Base-by-base conservation (phyloP, 345 rosid genomes). In the Euphorbia lathyris region DNA sequence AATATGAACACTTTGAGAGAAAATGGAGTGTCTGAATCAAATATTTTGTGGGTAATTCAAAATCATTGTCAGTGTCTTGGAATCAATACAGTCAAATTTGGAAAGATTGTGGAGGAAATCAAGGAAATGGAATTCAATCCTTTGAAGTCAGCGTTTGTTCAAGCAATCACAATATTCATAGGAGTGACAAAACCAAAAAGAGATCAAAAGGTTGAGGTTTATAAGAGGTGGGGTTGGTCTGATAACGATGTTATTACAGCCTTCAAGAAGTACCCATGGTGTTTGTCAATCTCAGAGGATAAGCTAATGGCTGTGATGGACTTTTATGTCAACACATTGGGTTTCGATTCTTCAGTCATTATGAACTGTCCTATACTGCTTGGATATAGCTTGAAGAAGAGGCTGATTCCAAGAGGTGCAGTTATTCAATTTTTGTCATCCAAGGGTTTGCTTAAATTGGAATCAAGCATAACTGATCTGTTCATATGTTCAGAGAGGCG, bases 181-280 rank as follows among this genome's bases (percentile, higher is more conserved):
- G 79, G 79, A 22, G 68, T 74, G 61, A 86, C 65, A n/a, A 75
- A 72, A 48, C 71, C 81, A 6, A 82, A 40, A n/a, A 76, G 86
- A 86, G 84, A 81, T 8, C 67, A 72, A 34, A 74, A 83, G 4
- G 60, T 74, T 48, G 78, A 80, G 72, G 79, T 70, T 14, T 86
- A 81, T 25, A 61, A 48, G 75, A 74, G 72, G 38, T 84, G 86
- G 90, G 87, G 85, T 3, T 88, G 86, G 92, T 75, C 85, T 16
- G 71, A 77, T 42, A 82, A 82, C 1, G 83, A 80, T 43, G 75
- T 80, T 45, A 53, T 51, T 26, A 22, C 70, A 0, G 88, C 87
- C 1, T 86, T 88, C 29, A 77, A 63, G 58, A 84, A 76, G 66
- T 78, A 76, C 0, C 93, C 88, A 0, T 60, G 62, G 7, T 83